Base-by-base conservation (phyloP, 805 yeast genomes). In the Candida endomychidarum region DNA sequence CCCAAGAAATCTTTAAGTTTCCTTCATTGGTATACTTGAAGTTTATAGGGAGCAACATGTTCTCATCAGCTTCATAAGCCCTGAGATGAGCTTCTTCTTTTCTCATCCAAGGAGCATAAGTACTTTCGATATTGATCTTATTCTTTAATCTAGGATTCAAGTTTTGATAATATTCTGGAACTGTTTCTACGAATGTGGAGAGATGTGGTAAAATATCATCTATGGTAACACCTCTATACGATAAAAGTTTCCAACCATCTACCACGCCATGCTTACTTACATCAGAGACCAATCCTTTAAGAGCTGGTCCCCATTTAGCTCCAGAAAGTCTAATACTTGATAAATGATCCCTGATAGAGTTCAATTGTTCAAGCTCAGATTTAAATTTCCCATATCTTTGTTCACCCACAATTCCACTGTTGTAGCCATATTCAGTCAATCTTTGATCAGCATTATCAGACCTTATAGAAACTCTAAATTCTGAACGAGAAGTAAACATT, bases 401-500 rank as follows among this genome's bases (percentile, higher is more conserved):
- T 11, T 77, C 74, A 2, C 78, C 52, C 0, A 91, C 83, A 3
- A 83, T 81, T 0, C 97, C 97, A 0, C 74, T 57, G 2, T 67
- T 52, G 35, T 74, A 61, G 0, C 95, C 99, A 41, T 65, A 58
- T 38, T 72, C 78, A 0, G 98, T 90, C 41, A 93, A 65, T 46
- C 99, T 67, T 41, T 77, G 61, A 55, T 95, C 97, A 0, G 99
- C 98, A 66, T 93, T 93, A 59, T 93, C 99, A 0, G 96, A 82
- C 43, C 99, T 71, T 4, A 89, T 87, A 23, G 89, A 82, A 26
- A 93, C 79, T 56, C 99, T 72, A 58, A 88, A 93, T 58, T 93
- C 99, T 0, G 96, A 86, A 37, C 99, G 75, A 5, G 97, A 88
- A 0, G 99, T 93, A 57, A 93, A 93, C 99, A 93, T 93, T 48